Percentiles rank a stretch among this genome's conserved stretches.
phyloP scores from a whole-genome alignment of 78 protist genomes.

The Creolimax fragrantissima region DNA sequence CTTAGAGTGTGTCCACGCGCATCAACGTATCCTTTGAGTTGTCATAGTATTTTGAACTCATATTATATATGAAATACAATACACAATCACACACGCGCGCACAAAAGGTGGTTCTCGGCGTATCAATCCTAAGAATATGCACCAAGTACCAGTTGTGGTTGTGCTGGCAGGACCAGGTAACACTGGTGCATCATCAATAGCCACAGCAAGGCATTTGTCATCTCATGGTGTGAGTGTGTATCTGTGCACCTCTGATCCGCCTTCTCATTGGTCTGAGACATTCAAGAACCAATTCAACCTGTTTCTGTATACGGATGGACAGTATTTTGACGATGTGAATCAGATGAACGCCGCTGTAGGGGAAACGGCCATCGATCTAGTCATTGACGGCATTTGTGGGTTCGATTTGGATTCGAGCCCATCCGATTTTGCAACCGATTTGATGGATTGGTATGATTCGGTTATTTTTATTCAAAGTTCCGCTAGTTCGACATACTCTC shows the following conservation, averaged over 20 bases:
- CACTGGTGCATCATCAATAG: not conserved
- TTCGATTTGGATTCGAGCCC: not conserved
- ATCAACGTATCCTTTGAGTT: no score
- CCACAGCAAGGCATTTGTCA: not conserved
- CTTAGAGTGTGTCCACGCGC: no score
- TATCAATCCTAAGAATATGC: not conserved
- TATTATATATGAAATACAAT: no score
- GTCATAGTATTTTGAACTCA: no score
- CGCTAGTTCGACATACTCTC: no score
- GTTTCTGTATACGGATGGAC: not conserved
- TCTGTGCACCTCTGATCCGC: not conserved
- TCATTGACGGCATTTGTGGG: not conserved
- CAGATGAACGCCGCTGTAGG: not conserved
- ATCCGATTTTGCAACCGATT: not conserved
- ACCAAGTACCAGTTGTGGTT: not conserved
- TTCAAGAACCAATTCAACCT: not conserved
- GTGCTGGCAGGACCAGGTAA: not conserved
- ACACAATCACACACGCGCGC: not conserved
- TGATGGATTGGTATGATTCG: not conserved
- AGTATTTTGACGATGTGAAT: not conserved
- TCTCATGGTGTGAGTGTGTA: not conserved
- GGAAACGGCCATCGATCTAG: not conserved
- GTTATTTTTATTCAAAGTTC: no score
- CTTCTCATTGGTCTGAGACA: not conserved
- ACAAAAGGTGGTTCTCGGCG: not conserved